Conservation (phyloP, 768 basidiomycete species). For the Coprinellus aureogranulatus region DNA sequence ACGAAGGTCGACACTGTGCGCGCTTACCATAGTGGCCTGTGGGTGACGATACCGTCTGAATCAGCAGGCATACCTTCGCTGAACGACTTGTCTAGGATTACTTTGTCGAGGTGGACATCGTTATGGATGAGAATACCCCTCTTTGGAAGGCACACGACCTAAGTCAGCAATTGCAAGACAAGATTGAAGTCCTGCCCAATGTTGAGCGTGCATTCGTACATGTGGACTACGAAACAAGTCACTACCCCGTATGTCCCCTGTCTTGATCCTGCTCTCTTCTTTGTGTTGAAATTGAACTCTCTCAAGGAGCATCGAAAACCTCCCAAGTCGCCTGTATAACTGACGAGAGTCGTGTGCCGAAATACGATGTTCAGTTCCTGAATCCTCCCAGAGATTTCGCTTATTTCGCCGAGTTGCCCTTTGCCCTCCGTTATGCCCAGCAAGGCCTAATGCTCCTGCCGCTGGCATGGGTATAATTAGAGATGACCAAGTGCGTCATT, state of each 20-base stretch:
- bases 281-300: not conserved
- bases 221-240: conserved; percentile 92
- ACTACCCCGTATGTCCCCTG: conserved; percentile 45
- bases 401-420: too few relatives aligned
- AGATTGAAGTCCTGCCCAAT: conserved; percentile 83
- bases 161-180: conserved; percentile 82
- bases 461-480: too few relatives aligned
- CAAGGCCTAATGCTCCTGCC: too few relatives aligned
- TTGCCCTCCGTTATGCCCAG: too few relatives aligned
- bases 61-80: too few relatives aligned
- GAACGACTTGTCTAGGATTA: conserved; percentile 66
- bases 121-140: conserved; percentile 86
- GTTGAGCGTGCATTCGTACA: conserved; percentile 94
- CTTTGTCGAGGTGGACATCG: conserved; percentile 93
- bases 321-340: conserved; percentile 19
- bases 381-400: too few relatives aligned
- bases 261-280: not conserved
- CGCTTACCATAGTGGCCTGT: conserved; percentile 75
- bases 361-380: too few relatives aligned
- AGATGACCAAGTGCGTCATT: too few relatives aligned
- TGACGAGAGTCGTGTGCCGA: too few relatives aligned
- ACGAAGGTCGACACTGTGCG: conserved; percentile 87
- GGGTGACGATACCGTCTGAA: conserved; percentile 7
- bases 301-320: conserved; percentile 51
- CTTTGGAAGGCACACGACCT: conserved; percentile 87